phyloP scores from a whole-genome alignment of 192 early-diverging fungal genomes.

The Bifiguratus adelaidae region DNA sequence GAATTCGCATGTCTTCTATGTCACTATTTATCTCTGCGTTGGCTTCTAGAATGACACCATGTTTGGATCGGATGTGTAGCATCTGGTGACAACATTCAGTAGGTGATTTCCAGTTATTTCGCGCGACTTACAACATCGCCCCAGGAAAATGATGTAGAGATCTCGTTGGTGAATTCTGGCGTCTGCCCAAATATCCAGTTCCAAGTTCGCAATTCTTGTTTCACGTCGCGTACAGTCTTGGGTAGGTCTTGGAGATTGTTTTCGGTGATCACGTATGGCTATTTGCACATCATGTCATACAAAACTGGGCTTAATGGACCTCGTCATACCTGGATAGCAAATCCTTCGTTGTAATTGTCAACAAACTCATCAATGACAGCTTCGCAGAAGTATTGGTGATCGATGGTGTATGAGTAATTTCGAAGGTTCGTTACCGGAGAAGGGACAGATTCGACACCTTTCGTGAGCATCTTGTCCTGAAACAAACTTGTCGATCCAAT shows the following conservation, averaged over 20 bases:
- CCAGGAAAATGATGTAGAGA: constrained; percentile 40
- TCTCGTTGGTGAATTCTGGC: constrained; percentile 65
- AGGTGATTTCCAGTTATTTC: too few species aligned
- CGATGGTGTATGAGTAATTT: constrained; percentile 71
- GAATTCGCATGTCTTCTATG: too few species aligned
- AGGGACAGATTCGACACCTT: constrained; percentile 86
- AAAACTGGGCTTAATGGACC: neutral
- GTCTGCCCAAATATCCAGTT: constrained; percentile 92
- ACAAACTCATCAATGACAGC: constrained; percentile 64
- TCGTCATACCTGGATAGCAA: constrained; percentile 5
- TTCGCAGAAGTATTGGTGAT: constrained; percentile 75
- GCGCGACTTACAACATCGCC: constrained; percentile 42
- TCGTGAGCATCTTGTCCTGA: constrained; percentile 54
- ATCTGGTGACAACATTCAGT: too few species aligned
- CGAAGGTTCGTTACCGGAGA: constrained; percentile 77
- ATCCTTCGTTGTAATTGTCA: constrained; percentile 32
- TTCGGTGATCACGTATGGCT: constrained; percentile 15
- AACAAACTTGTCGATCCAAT: neutral
- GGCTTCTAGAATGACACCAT: too few species aligned
- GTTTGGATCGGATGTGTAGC: too few species aligned
- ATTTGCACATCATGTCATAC: neutral
- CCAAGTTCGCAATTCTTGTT: constrained; percentile 48
- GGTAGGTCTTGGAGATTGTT: constrained; percentile 6
- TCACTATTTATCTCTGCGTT: too few species aligned
- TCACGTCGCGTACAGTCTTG: constrained; percentile 9